Base-by-base conservation (phyloP, 2,329 filamentous ascomycete genomes). In the Verruconis gallopava region DNA sequence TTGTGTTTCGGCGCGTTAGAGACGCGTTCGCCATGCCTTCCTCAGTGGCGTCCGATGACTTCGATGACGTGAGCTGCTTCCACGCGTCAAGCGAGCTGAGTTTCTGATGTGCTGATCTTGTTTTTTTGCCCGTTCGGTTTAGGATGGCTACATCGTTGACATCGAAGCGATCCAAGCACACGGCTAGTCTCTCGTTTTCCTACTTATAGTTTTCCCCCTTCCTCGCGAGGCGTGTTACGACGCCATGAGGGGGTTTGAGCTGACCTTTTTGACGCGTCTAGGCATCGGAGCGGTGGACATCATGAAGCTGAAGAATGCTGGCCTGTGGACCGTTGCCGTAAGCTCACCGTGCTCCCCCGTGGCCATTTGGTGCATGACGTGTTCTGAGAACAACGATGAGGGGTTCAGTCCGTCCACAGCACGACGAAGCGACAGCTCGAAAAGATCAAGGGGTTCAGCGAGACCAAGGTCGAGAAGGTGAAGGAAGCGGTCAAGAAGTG, bases 381-480 rank as follows among this genome's bases (percentile, higher is more conserved):
- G n/a, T n/a, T n/a, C n/a, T n/a, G n/a, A 30, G 25, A 30, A 30
- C 9, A 30, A 9, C n/a, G 25, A 30, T n/a, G 25, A 30, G 25
- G 25, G 9, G 18, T 37, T 13, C 49, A 78, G 74, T 71, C 72
- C 35, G 72, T 81, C 25, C 68, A 77, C 48, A 64, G 67, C 13
- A 72, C 73, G 13, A 78, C 74, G 33, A 68, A 73, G 40, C 72
- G 69, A 51, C 73, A 66, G 14, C 63, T 81, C 13, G 59, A 75
- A 41, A 80, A 75, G 55, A 80, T 81, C 56, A 80, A 79, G 52
- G 78, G 77, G 5, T 79, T 81, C 57, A 80, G 76, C 44, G 77
- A 81, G 54, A 66, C 75, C 52, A 81, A 81, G 56, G 77, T 81
- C 3, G 77, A 81, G 48, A 81, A 81, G 56, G 69, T 81, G 54